Evolutionary conservation across 768 basidiomycete genomes (phyloP), one percentile per base, ranked within the genome.

Genomic region (Paxillus ammoniavirescens): DNA sequence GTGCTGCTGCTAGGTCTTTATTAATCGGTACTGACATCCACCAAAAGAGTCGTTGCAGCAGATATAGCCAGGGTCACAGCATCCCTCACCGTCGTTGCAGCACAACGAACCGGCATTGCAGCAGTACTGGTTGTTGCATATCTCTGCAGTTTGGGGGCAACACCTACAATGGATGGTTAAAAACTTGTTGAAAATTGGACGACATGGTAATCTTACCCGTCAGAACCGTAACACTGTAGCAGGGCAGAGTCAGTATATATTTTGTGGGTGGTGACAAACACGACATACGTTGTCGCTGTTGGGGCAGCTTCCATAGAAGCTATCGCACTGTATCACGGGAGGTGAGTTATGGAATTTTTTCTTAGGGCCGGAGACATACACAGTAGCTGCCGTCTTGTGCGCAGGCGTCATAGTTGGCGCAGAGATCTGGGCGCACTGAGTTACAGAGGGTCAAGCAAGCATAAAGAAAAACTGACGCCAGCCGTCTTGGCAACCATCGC

Each of bases 21-120:
- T 8, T 30, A 43, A 28, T 10, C 23, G 12, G 7, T 10, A 61
- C 65, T 23, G 42, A 67, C 66, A 67, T 50, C 54, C 60, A 30
- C 66, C 66, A 28, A 41, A 33, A 8, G 41, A 41, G 33, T 67
- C 66, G 33, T 52, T 58, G 28, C 65, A 66, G 17, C 66, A 67
- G 21, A 49, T 41, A 23, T 4, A 15, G 42, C 62, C 58, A 7
- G 43, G 0, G 26, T 18, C 41, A 17, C 63, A 65, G 18, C 64
- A 65, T 8, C 9, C 15, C 0, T 0, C 5, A n/a, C 42, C 31
- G 21, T 17, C 60, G 4, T 0, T 42, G 35, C 63, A 65, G 43
- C 63, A 64, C 10, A 8, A 21, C n/a, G 55, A 42, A 30, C 54
- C 58, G 12, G 52, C 0, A 1, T 12, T 0, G 23, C 64, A 66